Conservation (phyloP, 768 basidiomycete genomes). For the Sistotremastrum suecicum region DNA sequence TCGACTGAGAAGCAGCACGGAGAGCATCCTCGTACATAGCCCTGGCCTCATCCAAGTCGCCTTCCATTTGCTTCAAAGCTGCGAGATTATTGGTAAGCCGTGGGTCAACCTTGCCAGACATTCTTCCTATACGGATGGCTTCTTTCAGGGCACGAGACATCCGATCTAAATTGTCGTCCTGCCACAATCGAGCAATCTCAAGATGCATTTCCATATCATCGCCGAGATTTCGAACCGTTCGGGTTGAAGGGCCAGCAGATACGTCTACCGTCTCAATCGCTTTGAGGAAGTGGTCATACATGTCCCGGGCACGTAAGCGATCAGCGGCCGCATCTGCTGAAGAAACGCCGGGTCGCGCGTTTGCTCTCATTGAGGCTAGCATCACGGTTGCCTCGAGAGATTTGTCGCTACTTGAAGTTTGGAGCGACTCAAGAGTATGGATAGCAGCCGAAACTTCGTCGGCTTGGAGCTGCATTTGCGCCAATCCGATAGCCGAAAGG, state of each 20-base stretch:
- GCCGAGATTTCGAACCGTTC: slow-evolving; percentile 36
- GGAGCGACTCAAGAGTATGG: slow-evolving; percentile 68
- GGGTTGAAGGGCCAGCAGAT: slow-evolving; percentile 23
- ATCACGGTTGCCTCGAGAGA: slow-evolving; percentile 78
- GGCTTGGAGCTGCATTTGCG: slow-evolving; percentile 72
- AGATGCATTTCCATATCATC: slow-evolving; percentile 80
- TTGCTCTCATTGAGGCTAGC: slow-evolving; percentile 78
- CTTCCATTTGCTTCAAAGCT: slow-evolving; percentile 58
- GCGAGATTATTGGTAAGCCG: slow-evolving; percentile 73
- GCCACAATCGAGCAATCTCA: slow-evolving; percentile 88
- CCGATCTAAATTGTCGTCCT: slow-evolving; percentile 62
- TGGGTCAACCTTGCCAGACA: slow-evolving; percentile 35
- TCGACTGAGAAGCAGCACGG: slow-evolving; percentile 34
- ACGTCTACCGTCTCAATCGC: slow-evolving; percentile 50
- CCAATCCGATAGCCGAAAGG: slow-evolving; percentile 70
- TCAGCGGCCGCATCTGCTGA: slow-evolving; percentile 61
- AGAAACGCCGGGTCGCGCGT: slow-evolving; percentile 68
- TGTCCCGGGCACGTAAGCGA: slow-evolving; percentile 57
- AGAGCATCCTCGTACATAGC: slow-evolving; percentile 63
- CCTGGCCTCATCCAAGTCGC: slow-evolving; percentile 39
- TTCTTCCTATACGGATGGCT: slow-evolving; percentile 51
- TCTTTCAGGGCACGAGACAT: slow-evolving; percentile 61
- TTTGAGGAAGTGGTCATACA: slow-evolving; percentile 65
- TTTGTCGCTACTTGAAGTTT: slow-evolving; percentile 46
- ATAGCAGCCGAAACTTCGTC: slow-evolving; percentile 79